Conservation (phyloP, 2,329 filamentous ascomycete genomes). For the Ophiostoma piceae region DNA sequence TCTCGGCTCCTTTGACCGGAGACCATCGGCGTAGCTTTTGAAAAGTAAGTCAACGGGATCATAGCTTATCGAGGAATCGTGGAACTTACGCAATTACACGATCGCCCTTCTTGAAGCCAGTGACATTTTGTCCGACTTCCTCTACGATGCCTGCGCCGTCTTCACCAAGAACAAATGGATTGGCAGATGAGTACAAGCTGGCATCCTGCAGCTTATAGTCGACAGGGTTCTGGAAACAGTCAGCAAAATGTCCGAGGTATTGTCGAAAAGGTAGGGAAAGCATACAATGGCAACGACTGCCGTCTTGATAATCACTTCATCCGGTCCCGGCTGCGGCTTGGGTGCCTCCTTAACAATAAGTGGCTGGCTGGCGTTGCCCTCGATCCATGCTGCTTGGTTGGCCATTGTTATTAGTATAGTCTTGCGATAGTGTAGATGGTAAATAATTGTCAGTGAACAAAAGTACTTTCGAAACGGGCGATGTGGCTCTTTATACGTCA, state of each 20-base stretch:
- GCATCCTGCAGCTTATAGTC: constrained; percentile 8
- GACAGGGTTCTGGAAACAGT: neutral
- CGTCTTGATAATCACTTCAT: neutral
- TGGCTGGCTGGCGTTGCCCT: neutral
- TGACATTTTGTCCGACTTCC: neutral
- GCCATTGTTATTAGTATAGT: neutral
- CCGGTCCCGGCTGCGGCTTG: neutral
- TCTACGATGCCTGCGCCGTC: neutral
- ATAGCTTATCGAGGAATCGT: neutral
- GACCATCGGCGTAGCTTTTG: neutral
- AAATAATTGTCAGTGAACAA: neutral
- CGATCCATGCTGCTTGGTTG: constrained; percentile 1
- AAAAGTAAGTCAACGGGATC: neutral
- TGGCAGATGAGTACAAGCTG: neutral
- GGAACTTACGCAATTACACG: neutral
- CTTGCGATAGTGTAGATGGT: neutral
- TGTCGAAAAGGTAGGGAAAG: neutral
- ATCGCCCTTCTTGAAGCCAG: neutral
- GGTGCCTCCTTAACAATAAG: neutral
- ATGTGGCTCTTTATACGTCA: neutral
- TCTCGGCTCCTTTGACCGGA: neutral
- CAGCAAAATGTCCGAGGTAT: neutral
- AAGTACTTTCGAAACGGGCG: neutral
- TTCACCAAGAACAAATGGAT: neutral
- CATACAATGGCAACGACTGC: neutral